Base-by-base conservation (phyloP, 352 stramenopile genomes). In the Pythium dissimile region DNA sequence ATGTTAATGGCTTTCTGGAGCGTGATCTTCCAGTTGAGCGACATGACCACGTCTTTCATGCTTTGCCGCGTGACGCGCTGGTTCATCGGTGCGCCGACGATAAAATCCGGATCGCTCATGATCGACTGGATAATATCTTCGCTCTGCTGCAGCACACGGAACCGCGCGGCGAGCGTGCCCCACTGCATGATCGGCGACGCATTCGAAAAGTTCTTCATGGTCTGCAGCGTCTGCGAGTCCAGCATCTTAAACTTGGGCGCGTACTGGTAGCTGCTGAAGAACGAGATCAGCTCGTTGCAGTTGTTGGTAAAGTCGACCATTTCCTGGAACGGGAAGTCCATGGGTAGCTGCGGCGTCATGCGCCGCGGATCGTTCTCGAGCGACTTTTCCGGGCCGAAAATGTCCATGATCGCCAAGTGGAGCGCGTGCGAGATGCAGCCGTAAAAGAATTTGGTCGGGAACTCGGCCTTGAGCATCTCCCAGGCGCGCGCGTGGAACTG, bases 361-460 rank as follows among this genome's bases (percentile, higher is more conserved):
- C 76, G 75, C 31, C 79, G 70, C 7, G 78, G 76, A 52, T 92
- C 83, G 61, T 89, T 77, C 12, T 89, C 80, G 13, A 92, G 32
- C 15, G 56, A 73, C 60, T 88, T 86, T 24, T 89, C 72, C 6
- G 80, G 77, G 0, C 80, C 77, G 49, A 93, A 91, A 37, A 93
- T 88, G 57, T 93, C 83, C 77, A 86, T 88, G 54, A 93, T 89
- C 24, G 75, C 78, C 35, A 93, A 52, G 41, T 93, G 80, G 2
- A 93, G 70, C 24, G 83, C 83, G 46, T 93, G 79, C 16, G 77
- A 88, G 62, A 89, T 90, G 52, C 83, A 93, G 6, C 83, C 83
- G 39, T 93, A 93, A 57, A 93, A 93, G 48, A 93, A 93, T 64
- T 91, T 93, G 47, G 83, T 91, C 41, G 83, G 83, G 53, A 85